Percentiles rank a stretch among this genome's conserved stretches.
Conservation (phyloP, 2,329 filamentous ascomycete species). For the Fusarium verticillioides region DNA sequence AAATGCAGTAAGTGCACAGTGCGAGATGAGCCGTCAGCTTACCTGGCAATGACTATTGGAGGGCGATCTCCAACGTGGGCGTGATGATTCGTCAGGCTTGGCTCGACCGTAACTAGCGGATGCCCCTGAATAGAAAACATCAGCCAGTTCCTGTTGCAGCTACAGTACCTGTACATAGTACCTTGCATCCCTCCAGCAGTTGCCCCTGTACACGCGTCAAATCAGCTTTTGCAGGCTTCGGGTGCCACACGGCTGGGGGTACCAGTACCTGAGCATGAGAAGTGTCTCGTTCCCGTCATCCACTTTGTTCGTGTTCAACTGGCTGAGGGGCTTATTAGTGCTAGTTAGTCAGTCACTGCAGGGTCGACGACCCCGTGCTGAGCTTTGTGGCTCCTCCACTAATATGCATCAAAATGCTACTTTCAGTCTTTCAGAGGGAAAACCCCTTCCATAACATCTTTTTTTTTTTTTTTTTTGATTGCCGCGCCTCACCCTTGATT, state of each 20-base stretch:
- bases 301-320: constrained; percentile 35
- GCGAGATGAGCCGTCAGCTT: constrained; percentile 27
- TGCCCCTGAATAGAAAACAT: constrained; percentile 42
- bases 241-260: constrained; percentile 27
- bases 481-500: constrained; percentile 44
- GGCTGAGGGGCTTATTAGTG: constrained; percentile 16
- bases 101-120: constrained; percentile 11
- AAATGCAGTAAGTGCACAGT: constrained; percentile 33
- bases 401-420: constrained; percentile 39
- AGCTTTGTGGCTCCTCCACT: constrained; percentile 21
- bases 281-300: constrained; percentile 8
- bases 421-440: constrained; percentile 37
- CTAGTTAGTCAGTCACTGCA: constrained; percentile 8
- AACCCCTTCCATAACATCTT: constrained; percentile 42
- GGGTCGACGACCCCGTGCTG: neutral
- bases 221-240: constrained; percentile 2
- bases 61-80: constrained; percentile 49
- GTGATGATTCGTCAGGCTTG: constrained; percentile 48
- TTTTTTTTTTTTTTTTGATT: constrained; percentile 42
- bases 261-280: constrained; percentile 27
- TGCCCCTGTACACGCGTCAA: constrained; percentile 42
- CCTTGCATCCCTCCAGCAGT: constrained; percentile 24
- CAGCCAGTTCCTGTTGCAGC: constrained; percentile 21
- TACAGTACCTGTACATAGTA: constrained; percentile 26
- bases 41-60: constrained; percentile 23